Base-by-base conservation (phyloP, 2,329 filamentous ascomycete species). In the Cadophora gregata region DNA sequence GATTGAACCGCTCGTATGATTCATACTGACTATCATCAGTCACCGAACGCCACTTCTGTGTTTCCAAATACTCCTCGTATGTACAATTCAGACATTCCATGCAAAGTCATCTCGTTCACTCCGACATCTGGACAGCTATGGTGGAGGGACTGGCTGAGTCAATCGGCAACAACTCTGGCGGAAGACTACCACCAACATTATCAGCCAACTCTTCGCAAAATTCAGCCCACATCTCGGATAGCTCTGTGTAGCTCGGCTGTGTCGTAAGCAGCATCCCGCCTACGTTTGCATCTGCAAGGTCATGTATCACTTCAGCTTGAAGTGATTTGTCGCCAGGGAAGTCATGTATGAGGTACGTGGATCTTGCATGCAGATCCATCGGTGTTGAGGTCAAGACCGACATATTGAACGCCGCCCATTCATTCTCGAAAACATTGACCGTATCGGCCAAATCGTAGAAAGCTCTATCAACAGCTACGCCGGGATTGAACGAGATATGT, bases 351-450 rank as follows among this genome's bases (percentile, higher is more conserved):
- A 70, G 48, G 53, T 63, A 68, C 0, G 68, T 69, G 12, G 71
- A 73, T 62, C 69, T 70, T 9, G 51, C 51, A 10, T 62, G 42
- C 16, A 71, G 24, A n/a, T 66, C 55, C 27, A 25, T 53, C 14
- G 62, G 48, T 16, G 70, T n/a, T 16, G 29, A 55, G 16, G 33
- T 56, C 25, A 73, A 24, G n/a, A 53, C 27, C 10, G 64, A 56
- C 5, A 65, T 8, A 24, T 73, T 70, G 62, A 71, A 73, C 2
- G 64, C 66, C 27, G 63, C 60, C 65, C 64, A 72, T 16, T 65
- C 65, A 21, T 70, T 68, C 55, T 74, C 71, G 50, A 71, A 73
- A 24, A 73, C 59, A 24, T 70, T 71, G 50, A 74, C 67, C 21
- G 63, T 62, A 56, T 74, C 71, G 25, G 72, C 70, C 9, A 73